Conservation (phyloP, 164 flowering plant genomes). For the Vitis labrusca region DNA sequence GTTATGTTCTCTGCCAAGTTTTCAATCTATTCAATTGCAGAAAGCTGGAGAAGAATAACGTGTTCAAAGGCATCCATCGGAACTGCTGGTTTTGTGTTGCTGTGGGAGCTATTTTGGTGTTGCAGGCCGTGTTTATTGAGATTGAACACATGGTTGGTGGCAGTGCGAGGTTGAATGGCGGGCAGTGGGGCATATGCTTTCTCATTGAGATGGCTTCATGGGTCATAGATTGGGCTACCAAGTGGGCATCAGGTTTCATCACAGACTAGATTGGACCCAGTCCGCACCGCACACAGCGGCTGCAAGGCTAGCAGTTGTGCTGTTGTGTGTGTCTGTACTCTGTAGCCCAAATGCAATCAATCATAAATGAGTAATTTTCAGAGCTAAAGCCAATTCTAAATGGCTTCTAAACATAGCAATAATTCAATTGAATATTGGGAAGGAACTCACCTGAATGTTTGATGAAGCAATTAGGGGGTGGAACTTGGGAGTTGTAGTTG, state of each 20-base stretch:
- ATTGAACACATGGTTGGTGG: background rate
- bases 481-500: too few species aligned
- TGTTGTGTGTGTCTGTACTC: too few species aligned
- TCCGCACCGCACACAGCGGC: too few species aligned
- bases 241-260: background rate
- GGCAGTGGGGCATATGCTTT: conserved; percentile 10
- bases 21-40: conserved; percentile 20
- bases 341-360: too few species aligned
- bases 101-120: background rate
- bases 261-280: background rate
- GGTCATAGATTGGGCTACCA: conserved; percentile 1
- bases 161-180: background rate
- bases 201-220: conserved; percentile 4
- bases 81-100: conserved; percentile 8
- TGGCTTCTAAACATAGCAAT: too few species aligned
- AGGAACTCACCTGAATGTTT: too few species aligned
- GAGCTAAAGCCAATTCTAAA: too few species aligned
- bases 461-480: too few species aligned
- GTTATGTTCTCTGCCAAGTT: conserved; percentile 15
- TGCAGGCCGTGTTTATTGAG: conserved; percentile 8
- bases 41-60: conserved; percentile 12
- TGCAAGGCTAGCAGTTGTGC: too few species aligned
- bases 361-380: too few species aligned
- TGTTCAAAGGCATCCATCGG: conserved; percentile 11
- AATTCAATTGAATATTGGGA: too few species aligned